phyloP scores from a whole-genome alignment of 805 yeast species.

The Blastobotrys terrestris region DNA sequence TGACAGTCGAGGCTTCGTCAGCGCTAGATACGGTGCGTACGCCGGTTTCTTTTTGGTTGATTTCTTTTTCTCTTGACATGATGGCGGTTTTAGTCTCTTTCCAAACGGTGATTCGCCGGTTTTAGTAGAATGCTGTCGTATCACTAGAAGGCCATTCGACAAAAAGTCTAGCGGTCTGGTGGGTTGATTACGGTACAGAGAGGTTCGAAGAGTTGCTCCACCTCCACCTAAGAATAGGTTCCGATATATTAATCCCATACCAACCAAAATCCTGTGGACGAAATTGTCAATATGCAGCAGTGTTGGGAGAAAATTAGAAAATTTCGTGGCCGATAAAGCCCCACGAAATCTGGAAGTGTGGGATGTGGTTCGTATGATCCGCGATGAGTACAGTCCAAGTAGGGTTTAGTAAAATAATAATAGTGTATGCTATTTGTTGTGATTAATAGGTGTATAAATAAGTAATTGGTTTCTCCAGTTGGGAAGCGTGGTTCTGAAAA shows the following conservation, averaged over 20 bases:
- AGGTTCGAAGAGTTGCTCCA: not conserved
- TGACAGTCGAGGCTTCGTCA: slow-evolving; percentile 88
- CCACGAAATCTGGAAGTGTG: no score
- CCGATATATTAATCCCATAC: not conserved
- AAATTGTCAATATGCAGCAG: not conserved
- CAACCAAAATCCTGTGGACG: not conserved
- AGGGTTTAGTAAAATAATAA: no score
- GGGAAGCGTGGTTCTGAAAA: no score
- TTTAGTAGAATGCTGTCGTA: not conserved
- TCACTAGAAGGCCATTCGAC: slow-evolving; percentile 2
- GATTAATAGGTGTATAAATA: no score
- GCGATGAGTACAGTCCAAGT: no score
- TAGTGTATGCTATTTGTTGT: no score
- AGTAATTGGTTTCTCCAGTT: no score
- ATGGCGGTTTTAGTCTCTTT: not conserved
- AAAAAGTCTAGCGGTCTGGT: not conserved
- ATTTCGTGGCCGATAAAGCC: not conserved
- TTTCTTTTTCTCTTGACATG: not conserved
- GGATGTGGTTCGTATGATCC: no score
- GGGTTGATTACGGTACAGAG: not conserved
- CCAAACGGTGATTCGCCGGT: not conserved
- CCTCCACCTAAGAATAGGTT: not conserved
- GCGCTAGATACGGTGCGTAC: slow-evolving; percentile 47
- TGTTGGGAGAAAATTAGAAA: not conserved
- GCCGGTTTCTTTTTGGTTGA: slow-evolving; percentile 12